Percentiles rank a stretch among this genome's conserved stretches.
Evolutionary conservation across 495 filamentous ascomycete species (phyloP).

Genomic region (Aspergillus cristatus): DNA sequence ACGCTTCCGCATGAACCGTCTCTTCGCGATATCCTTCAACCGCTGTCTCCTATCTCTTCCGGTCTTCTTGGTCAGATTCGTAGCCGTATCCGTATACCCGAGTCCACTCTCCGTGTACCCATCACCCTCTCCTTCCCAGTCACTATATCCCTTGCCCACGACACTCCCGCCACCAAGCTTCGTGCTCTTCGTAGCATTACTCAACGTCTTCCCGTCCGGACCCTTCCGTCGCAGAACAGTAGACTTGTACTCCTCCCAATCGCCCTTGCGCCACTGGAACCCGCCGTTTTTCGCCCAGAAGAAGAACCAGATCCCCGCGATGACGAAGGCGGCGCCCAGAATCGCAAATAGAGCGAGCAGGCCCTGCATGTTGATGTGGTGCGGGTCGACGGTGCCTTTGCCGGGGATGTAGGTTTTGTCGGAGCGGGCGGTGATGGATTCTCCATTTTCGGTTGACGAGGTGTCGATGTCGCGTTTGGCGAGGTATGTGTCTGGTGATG

Average conservation of each 20-base stretch:
- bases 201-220: constrained; percentile 73
- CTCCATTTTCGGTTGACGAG: neutral
- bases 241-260: constrained; percentile 98
- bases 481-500: neutral
- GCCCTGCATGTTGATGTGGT: constrained; percentile 73
- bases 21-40: constrained; percentile 28
- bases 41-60: constrained; percentile 29
- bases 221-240: constrained; percentile 91
- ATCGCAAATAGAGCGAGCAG: constrained; percentile 80
- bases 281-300: constrained; percentile 97
- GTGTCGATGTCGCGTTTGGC: neutral
- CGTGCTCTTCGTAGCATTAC: constrained; percentile 71
- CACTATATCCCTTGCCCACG: constrained; percentile 53
- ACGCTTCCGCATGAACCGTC: constrained; percentile 29
- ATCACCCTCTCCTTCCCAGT: constrained; percentile 28
- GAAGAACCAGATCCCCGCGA: constrained; percentile 88
- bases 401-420: constrained; percentile 22
- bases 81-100: constrained; percentile 28
- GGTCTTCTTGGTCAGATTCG: constrained; percentile 31
- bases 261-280: constrained; percentile 70
- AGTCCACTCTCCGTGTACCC: constrained; percentile 38
- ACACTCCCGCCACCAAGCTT: constrained; percentile 71
- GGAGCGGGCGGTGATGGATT: constrained; percentile 14
- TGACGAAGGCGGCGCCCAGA: constrained; percentile 67
- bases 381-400: constrained; percentile 50